Conservation (phyloP, 1,284 basidiomycete species). For the Sphagnurus paluster region DNA sequence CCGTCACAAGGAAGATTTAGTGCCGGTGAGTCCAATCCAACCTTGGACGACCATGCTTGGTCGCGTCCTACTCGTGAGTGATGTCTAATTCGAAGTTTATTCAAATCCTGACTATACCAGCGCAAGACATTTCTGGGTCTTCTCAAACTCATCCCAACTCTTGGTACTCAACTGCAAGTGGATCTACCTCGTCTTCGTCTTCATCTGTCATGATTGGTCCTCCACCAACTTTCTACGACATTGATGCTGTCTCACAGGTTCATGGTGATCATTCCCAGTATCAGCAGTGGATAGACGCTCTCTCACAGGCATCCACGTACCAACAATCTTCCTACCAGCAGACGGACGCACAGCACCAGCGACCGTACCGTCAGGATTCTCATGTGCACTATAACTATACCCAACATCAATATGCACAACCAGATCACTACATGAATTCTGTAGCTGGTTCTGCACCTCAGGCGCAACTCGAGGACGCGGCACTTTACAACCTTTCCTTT, state of each 20-base stretch:
- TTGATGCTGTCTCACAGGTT: slow-evolving; percentile 27
- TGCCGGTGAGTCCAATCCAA: slow-evolving; percentile 24
- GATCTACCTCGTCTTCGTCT: slow-evolving; percentile 19
- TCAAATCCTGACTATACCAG: slow-evolving; percentile 12
- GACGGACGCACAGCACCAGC: slow-evolving; percentile 8
- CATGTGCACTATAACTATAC: slow-evolving; percentile 22
- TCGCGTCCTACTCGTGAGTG: slow-evolving; percentile 23
- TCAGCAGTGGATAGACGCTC: slow-evolving; percentile 40
- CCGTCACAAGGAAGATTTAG: slow-evolving; percentile 30
- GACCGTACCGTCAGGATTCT: slow-evolving; percentile 15
- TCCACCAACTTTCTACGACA: slow-evolving; percentile 38
- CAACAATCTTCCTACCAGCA: slow-evolving; percentile 8
- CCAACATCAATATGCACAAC: slow-evolving; percentile 21
- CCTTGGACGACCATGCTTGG: slow-evolving; percentile 21
- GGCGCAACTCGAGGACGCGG: slow-evolving; percentile 11
- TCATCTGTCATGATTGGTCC: slow-evolving; percentile 40
- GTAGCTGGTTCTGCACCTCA: slow-evolving; percentile 19
- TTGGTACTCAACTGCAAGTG: slow-evolving; percentile 18
- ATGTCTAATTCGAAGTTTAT: slow-evolving; percentile 3
- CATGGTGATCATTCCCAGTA: slow-evolving; percentile 32
- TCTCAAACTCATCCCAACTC: slow-evolving; percentile 11
- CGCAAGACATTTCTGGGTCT: slow-evolving; percentile 10
- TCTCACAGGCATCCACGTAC: slow-evolving; percentile 15
- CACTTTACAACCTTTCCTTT: too few species aligned
- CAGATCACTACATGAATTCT: slow-evolving; percentile 24